These are phyloP conservation scores for Penicillium sp. DNA, from an alignment of 2,329 filamentous ascomycete species.

Conservation along the genomic window DNA sequence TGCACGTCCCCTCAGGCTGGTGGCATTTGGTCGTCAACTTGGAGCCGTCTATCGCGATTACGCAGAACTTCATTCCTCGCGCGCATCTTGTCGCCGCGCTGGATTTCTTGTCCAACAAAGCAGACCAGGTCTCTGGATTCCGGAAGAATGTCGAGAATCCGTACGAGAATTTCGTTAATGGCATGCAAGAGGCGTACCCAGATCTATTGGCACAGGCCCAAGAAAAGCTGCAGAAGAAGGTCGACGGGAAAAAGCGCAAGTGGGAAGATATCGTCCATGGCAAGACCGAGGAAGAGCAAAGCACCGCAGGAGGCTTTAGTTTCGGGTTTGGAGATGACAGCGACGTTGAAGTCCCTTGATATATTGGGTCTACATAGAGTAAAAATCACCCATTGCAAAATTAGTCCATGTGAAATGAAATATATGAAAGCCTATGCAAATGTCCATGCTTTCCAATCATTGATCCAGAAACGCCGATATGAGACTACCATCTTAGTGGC, in stretches of 20 bases:
- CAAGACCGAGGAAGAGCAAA: slow-evolving; percentile 48
- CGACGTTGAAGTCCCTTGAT: slow-evolving; percentile 57
- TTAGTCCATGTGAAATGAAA: slow-evolving; percentile 5
- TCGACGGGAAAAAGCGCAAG: slow-evolving; percentile 73
- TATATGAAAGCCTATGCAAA: slow-evolving; percentile 7
- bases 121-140: slow-evolving; percentile 89
- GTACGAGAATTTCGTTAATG: slow-evolving; percentile 74
- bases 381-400: background rate
- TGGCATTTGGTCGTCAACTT: slow-evolving; percentile 96
- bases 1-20: slow-evolving; percentile 94
- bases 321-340: slow-evolving; percentile 69
- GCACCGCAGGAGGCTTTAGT: slow-evolving; percentile 59
- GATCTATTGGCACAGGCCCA: slow-evolving; percentile 71
- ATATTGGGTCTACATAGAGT: background rate
- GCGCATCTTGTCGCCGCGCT: slow-evolving; percentile 77
- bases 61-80: slow-evolving; percentile 89
- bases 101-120: slow-evolving; percentile 78
- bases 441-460: background rate
- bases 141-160: slow-evolving; percentile 72
- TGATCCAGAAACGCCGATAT: slow-evolving; percentile 5
- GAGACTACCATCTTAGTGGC: slow-evolving; percentile 66
- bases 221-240: slow-evolving; percentile 67
- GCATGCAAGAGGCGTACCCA: slow-evolving; percentile 68
- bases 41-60: slow-evolving; percentile 82
- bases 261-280: slow-evolving; percentile 80